These are phyloP conservation scores for Leccinum obscurum DNA, from an alignment of 768 basidiomycete genomes.

Conservation along the genomic window DNA sequence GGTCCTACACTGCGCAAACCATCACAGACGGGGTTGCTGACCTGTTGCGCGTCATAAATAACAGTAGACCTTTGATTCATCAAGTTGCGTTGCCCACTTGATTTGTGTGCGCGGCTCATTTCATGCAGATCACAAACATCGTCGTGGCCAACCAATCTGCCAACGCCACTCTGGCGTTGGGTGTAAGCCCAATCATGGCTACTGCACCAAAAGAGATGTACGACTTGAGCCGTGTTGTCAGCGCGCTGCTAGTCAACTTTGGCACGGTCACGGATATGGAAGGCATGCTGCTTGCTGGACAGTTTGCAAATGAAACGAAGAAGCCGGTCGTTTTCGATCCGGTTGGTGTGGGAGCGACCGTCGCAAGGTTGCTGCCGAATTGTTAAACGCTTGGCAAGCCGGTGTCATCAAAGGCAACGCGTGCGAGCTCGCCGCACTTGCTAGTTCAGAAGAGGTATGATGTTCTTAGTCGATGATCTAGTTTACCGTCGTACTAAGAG, in stretches of 20 bases:
- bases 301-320: conserved; percentile 60
- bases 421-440: conserved; percentile 79
- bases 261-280: conserved; percentile 73
- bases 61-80: conserved; percentile 70
- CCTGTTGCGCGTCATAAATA: conserved; percentile 54
- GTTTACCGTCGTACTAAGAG: not conserved
- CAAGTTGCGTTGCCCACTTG: conserved; percentile 47
- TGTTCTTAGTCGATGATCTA: not conserved
- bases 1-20: conserved; percentile 28
- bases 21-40: conserved; percentile 46
- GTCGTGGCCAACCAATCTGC: conserved; percentile 90
- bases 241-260: conserved; percentile 81
- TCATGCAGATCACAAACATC: conserved; percentile 76
- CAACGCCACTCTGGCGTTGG: conserved; percentile 84
- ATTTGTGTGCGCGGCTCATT: not conserved
- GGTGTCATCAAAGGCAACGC: conserved; percentile 95
- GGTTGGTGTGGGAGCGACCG: conserved; percentile 89
- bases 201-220: conserved; percentile 80
- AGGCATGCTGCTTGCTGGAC: conserved; percentile 77
- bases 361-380: conserved; percentile 53
- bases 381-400: conserved; percentile 78
- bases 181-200: conserved; percentile 94
- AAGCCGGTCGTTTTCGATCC: conserved; percentile 90
- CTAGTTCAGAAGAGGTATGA: conserved; percentile 70
- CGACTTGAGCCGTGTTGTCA: conserved; percentile 65